Evolutionary conservation across 495 filamentous ascomycete species (phyloP), one percentile per base, ranked within the genome.

Genomic region (Tuber indicum): DNA sequence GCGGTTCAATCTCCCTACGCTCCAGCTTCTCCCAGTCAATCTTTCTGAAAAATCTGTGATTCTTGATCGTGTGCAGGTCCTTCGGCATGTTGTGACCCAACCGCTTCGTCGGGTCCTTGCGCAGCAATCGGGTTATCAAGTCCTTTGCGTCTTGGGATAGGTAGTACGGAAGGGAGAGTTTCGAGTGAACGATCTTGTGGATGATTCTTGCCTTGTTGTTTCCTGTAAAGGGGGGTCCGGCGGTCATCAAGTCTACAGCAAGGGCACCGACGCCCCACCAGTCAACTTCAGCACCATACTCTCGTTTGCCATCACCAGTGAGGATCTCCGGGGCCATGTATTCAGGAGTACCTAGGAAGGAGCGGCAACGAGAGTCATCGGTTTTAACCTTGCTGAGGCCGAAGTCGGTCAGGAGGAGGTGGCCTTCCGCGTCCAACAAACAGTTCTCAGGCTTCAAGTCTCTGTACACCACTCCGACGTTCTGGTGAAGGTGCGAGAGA

Each of bases 261-360:
- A 99, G 87, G 32, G 94, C 93, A 41, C 96, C 96, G 45, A 99
- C 91, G 7, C 94, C 96, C 96, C 96, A 99, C 94, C 94, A 99
- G 86, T 99, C 96, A 49, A 97, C 96, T 23, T 93, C 91, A 84
- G 93, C 93, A 84, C 94, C 94, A 84, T 99, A 99, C 79, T 89
- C 89, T 77, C 92, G 89, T 23, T 83, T 72, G 73, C 81, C 81
- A 17, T 83, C 79, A 76, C 93, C 93, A 69, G 87, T 88, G 79
- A 99, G 90, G 52, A 99, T 91, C 86, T 99, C 96, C 6, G 96
- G 96, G 0, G 96, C 96, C 96, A 98, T 98, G 88, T 98, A 99
- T 81, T 98, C 96, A 79, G 97, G 89, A 3, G 96, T 99, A 76
- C 96, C 96, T 19, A 97, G 91, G 78, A 93, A 88, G 58, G 93